These are phyloP conservation scores for Lantana camara DNA, from an alignment of 257 asterid genomes.

Conservation along the genomic window DNA sequence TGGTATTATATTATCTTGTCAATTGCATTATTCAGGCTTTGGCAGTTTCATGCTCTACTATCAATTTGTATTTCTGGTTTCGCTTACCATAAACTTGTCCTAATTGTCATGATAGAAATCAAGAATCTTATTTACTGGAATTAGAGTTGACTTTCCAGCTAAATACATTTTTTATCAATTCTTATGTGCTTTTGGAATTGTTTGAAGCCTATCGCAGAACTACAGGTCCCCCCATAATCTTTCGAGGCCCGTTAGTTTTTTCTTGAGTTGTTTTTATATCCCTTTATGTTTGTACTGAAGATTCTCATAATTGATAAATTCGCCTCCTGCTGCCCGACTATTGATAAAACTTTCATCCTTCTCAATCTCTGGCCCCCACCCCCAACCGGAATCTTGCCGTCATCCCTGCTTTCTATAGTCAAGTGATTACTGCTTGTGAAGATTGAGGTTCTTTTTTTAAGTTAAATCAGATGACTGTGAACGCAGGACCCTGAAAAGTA, in stretches of 20 bases:
- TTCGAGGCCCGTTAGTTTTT: too few species aligned
- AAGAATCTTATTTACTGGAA: background rate
- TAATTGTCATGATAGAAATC: background rate
- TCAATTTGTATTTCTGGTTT: background rate
- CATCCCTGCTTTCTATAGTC: background rate
- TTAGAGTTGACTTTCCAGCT: slow-evolving; percentile 5
- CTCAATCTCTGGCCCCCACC: too few species aligned
- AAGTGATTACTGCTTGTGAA: slow-evolving; percentile 20
- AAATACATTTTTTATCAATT: slow-evolving; percentile 6
- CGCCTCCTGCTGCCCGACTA: too few species aligned
- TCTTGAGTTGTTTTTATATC: background rate
- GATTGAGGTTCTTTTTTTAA: slow-evolving; percentile 17
- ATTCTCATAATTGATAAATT: too few species aligned
- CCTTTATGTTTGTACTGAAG: too few species aligned
- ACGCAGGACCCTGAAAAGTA: slow-evolving; percentile 80
- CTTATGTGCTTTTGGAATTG: slow-evolving; percentile 14
- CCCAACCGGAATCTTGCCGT: too few species aligned
- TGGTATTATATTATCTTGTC: too few species aligned
- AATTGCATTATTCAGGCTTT: slow-evolving; percentile 1
- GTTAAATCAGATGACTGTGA: slow-evolving; percentile 33
- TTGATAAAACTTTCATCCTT: too few species aligned
- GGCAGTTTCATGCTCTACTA: background rate
- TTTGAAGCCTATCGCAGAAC: slow-evolving; percentile 2
- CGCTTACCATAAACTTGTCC: background rate
- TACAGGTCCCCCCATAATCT: background rate